phyloP scores from a whole-genome alignment of 352 stramenopile species.

The Phytopythium mirpurense region DNA sequence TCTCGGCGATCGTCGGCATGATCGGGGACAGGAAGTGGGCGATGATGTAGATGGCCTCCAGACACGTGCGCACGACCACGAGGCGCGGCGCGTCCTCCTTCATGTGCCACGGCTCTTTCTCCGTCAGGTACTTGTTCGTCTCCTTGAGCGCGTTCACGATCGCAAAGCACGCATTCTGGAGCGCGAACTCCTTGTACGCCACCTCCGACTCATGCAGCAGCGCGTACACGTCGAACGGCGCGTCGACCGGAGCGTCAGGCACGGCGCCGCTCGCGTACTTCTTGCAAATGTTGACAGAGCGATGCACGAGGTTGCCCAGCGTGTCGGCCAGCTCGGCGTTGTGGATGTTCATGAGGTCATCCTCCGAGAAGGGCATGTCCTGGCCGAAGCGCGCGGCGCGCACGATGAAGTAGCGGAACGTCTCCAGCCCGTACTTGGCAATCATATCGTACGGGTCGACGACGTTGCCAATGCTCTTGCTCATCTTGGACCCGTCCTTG shows the following conservation, averaged over 20 bases:
- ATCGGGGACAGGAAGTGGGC: constrained; percentile 95
- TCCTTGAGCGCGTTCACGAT: constrained; percentile 90
- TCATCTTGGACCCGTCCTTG: constrained; percentile 99
- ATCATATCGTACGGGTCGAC: constrained; percentile 96
- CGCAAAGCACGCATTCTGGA: constrained; percentile 87
- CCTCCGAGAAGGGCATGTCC: constrained; percentile 92
- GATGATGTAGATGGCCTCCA: constrained; percentile 97
- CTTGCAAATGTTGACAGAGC: constrained; percentile 93
- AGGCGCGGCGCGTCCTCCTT: constrained; percentile 86
- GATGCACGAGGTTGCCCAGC: constrained; percentile 96
- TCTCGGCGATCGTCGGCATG: constrained; percentile 85
- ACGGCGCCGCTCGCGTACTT: constrained; percentile 93
- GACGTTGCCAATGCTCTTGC: constrained; percentile 98
- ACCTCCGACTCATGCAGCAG: constrained; percentile 77
- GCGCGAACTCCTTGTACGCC: constrained; percentile 91
- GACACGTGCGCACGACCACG: constrained; percentile 91
- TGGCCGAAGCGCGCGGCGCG: constrained; percentile 92
- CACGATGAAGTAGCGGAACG: constrained; percentile 93
- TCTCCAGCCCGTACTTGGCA: constrained; percentile 91
- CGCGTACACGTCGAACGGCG: constrained; percentile 85
- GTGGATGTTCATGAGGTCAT: constrained; percentile 95
- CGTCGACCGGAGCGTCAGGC: constrained; percentile 43
- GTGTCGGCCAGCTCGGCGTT: constrained; percentile 95
- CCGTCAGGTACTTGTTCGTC: constrained; percentile 98
- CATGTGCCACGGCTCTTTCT: constrained; percentile 97